A percentile compares a stretch with the other conserved stretches of the same genome.
Conservation (phyloP, 495 filamentous ascomycete genomes). For the Trichoderma reesei region DNA sequence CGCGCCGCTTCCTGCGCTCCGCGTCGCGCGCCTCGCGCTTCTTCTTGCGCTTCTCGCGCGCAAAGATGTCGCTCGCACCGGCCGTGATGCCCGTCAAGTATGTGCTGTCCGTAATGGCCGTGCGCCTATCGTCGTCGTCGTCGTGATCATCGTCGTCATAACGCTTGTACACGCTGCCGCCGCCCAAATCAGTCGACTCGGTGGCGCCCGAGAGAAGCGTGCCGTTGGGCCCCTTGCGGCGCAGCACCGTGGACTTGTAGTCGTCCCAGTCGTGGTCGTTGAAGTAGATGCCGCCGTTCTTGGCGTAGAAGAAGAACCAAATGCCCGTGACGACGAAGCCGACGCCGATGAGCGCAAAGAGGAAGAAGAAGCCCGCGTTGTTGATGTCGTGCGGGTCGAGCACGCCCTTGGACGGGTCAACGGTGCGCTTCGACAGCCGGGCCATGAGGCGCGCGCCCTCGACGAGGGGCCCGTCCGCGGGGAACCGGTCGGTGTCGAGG, state of each 20-base stretch:
- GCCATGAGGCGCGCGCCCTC: slow-evolving; percentile 29
- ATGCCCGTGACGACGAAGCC: slow-evolving; percentile 65
- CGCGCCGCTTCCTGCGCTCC: slow-evolving; percentile 30
- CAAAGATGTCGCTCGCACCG: slow-evolving; percentile 36
- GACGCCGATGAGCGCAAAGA: slow-evolving; percentile 78
- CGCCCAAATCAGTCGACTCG: slow-evolving; percentile 68
- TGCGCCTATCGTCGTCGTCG: slow-evolving; percentile 50
- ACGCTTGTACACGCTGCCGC: slow-evolving; percentile 61
- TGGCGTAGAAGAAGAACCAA: slow-evolving; percentile 99
- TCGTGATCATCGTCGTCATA: slow-evolving; percentile 51
- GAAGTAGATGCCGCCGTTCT: slow-evolving; percentile 89
- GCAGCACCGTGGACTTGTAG: slow-evolving; percentile 93
- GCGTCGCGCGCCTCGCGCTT: slow-evolving; percentile 43
- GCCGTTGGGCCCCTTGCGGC: slow-evolving; percentile 82
- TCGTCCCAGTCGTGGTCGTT: slow-evolving; percentile 86
- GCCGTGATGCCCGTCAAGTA: slow-evolving; percentile 32
- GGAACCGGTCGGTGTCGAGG: slow-evolving; percentile 10
- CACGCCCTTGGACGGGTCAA: slow-evolving; percentile 39
- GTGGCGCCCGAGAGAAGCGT: slow-evolving; percentile 72
- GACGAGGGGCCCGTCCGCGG: slow-evolving; percentile 27
- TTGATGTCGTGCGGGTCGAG: slow-evolving; percentile 62
- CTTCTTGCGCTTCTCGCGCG: slow-evolving; percentile 33
- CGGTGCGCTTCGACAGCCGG: slow-evolving; percentile 18
- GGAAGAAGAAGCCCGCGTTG: slow-evolving; percentile 69
- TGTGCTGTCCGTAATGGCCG: slow-evolving; percentile 25